Evolutionary conservation across 768 basidiomycete genomes (phyloP).

Genomic region (Suillus ampliporus): DNA sequence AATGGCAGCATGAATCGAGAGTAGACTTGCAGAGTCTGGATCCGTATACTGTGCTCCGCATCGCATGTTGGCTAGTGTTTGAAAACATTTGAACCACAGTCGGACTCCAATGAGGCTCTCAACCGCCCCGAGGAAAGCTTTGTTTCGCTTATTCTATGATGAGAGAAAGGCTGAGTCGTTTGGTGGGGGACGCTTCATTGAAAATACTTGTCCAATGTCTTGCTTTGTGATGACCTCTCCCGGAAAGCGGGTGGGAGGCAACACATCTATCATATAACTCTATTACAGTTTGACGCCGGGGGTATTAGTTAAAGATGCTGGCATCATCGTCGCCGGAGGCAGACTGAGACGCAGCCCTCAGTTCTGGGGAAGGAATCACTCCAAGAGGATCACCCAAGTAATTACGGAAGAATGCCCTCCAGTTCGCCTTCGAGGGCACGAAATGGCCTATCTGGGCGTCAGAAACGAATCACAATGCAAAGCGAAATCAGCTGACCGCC

Average conservation of each 20-base stretch:
- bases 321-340: background rate
- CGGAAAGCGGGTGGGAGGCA: background rate
- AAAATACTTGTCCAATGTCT: too few relatives aligned
- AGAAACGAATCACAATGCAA: background rate
- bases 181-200: too few relatives aligned
- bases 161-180: too few relatives aligned
- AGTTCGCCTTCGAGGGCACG: slow-evolving; percentile 76
- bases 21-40: too few relatives aligned
- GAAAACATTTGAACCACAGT: too few relatives aligned
- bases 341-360: slow-evolving; percentile 38
- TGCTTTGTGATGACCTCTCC: too few relatives aligned
- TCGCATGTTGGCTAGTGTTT: too few relatives aligned
- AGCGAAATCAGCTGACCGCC: slow-evolving; percentile 65
- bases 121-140: too few relatives aligned
- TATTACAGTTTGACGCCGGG: background rate
- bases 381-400: slow-evolving; percentile 62
- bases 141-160: too few relatives aligned
- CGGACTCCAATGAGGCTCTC: too few relatives aligned
- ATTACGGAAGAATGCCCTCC: slow-evolving; percentile 75
- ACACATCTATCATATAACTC: background rate
- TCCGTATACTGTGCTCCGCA: too few relatives aligned
- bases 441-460: slow-evolving; percentile 68
- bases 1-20: too few relatives aligned
- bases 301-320: background rate
- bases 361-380: slow-evolving; percentile 51